These are phyloP conservation scores for Globisporangium yorkense DNA, from an alignment of 352 stramenopile species.

Conservation along the genomic window DNA sequence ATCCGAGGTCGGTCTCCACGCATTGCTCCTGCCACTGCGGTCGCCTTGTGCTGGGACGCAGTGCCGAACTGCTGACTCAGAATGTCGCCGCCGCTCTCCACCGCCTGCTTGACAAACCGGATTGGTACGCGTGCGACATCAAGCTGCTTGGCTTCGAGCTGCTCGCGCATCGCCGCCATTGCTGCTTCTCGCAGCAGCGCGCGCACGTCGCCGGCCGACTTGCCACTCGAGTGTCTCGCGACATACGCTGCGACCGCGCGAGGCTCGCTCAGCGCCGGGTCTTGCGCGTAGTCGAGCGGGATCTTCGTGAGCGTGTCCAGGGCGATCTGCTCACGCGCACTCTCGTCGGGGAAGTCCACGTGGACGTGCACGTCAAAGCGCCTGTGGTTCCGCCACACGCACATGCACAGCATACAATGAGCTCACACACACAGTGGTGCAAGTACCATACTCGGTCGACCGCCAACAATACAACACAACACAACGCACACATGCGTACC, in stretches of 20 bases:
- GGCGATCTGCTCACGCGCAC: slow-evolving; percentile 44
- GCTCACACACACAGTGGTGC: background rate
- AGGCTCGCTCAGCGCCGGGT: slow-evolving; percentile 20
- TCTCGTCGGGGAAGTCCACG: slow-evolving; percentile 51
- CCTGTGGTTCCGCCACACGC: slow-evolving; percentile 17
- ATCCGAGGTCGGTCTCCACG: background rate
- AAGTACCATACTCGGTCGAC: background rate
- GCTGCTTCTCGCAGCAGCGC: slow-evolving; percentile 72
- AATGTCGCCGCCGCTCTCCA: slow-evolving; percentile 7
- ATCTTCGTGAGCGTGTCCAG: slow-evolving; percentile 40
- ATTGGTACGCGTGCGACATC: slow-evolving; percentile 28
- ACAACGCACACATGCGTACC: slow-evolving; percentile 26
- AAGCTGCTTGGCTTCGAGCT: slow-evolving; percentile 23
- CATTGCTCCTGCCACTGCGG: background rate
- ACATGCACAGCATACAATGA: background rate
- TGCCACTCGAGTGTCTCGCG: slow-evolving; percentile 40
- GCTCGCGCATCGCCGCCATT: slow-evolving; percentile 67
- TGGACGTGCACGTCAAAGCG: slow-evolving; percentile 80
- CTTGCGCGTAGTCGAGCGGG: slow-evolving; percentile 44
- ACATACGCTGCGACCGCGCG: slow-evolving; percentile 43
- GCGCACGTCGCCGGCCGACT: slow-evolving; percentile 51
- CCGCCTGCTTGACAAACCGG: slow-evolving; percentile 26
- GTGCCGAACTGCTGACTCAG: slow-evolving; percentile 1
- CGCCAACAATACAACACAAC: background rate
- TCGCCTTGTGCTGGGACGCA: background rate